Percentiles rank a stretch among this genome's conserved stretches.
phyloP scores from a whole-genome alignment of 2,329 filamentous ascomycete genomes.

The Cladosporium sp. region DNA sequence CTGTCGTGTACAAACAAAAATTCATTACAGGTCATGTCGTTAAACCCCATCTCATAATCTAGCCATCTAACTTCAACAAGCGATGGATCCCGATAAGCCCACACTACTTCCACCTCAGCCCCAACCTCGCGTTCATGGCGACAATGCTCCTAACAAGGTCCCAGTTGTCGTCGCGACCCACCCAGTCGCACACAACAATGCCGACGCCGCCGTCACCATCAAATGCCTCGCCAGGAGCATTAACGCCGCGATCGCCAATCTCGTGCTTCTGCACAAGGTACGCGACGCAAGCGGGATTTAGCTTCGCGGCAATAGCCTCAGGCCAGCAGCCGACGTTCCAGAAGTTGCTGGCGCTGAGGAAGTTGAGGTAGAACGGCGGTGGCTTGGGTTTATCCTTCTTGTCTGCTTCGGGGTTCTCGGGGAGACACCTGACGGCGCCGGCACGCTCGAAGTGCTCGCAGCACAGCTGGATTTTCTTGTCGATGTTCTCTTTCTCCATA shows the following conservation, averaged over 20 bases:
- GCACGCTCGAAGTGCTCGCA: slow-evolving; percentile 77
- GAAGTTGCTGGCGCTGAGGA: slow-evolving; percentile 88
- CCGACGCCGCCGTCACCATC: slow-evolving; percentile 68
- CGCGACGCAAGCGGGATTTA: slow-evolving; percentile 74
- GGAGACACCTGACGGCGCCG: slow-evolving; percentile 38
- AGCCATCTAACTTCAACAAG: not conserved
- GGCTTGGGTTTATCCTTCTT: slow-evolving; percentile 1
- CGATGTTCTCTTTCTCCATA: slow-evolving; percentile 70
- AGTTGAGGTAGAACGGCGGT: slow-evolving; percentile 81
- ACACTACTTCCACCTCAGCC: slow-evolving; percentile 28
- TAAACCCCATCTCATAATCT: not conserved
- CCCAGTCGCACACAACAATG: slow-evolving; percentile 91
- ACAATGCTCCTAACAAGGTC: slow-evolving; percentile 84
- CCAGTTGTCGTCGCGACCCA: slow-evolving; percentile 85
- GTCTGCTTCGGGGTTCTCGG: slow-evolving; percentile 28
- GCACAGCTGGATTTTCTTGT: slow-evolving; percentile 75
- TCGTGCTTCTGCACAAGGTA: slow-evolving; percentile 60
- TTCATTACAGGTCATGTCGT: not conserved
- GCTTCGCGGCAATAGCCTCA: slow-evolving; percentile 80
- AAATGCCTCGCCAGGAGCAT: slow-evolving; percentile 32
- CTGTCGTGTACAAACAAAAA: not conserved
- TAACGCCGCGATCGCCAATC: slow-evolving; percentile 33
- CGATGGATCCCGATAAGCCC: not conserved
- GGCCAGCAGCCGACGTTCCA: slow-evolving; percentile 93
- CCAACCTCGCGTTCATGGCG: slow-evolving; percentile 69